phyloP scores from a whole-genome alignment of 345 rosid genomes.

The Citrus trifoliata region DNA sequence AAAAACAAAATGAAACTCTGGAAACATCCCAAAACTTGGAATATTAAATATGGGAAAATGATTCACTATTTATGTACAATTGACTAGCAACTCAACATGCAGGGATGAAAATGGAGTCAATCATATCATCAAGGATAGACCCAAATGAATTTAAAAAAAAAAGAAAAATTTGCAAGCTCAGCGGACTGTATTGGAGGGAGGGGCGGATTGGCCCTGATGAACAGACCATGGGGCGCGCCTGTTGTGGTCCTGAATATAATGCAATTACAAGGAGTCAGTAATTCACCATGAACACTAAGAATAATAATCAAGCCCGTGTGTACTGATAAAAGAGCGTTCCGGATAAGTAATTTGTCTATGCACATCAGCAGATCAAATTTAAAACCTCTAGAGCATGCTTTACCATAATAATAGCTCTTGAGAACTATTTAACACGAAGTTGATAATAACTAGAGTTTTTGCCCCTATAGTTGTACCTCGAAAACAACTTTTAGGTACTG shows the following conservation, averaged over 20 bases:
- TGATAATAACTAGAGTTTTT: not conserved
- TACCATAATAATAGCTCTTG: not conserved
- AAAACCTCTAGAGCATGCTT: not conserved
- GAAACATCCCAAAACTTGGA: not conserved
- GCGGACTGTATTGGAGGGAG: constrained; percentile 30
- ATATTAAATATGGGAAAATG: not conserved
- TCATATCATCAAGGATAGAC: not conserved
- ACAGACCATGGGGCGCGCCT: constrained; percentile 76
- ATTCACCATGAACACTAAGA: not conserved
- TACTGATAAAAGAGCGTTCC: not conserved
- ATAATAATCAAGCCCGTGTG: not conserved
- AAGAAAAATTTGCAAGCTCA: constrained; percentile 9
- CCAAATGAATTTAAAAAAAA: no score
- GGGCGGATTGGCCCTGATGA: constrained; percentile 58
- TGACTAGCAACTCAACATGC: not conserved
- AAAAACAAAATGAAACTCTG: not conserved
- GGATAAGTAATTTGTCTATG: not conserved
- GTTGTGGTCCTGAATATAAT: constrained; percentile 58
- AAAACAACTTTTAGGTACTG: not conserved
- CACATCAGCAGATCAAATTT: not conserved
- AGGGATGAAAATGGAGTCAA: not conserved
- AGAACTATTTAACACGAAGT: not conserved
- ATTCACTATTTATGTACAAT: constrained; percentile 1
- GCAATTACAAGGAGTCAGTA: not conserved
- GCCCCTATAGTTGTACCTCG: not conserved